Conservation (phyloP, 257 asterid genomes). For the Catharanthus roseus region DNA sequence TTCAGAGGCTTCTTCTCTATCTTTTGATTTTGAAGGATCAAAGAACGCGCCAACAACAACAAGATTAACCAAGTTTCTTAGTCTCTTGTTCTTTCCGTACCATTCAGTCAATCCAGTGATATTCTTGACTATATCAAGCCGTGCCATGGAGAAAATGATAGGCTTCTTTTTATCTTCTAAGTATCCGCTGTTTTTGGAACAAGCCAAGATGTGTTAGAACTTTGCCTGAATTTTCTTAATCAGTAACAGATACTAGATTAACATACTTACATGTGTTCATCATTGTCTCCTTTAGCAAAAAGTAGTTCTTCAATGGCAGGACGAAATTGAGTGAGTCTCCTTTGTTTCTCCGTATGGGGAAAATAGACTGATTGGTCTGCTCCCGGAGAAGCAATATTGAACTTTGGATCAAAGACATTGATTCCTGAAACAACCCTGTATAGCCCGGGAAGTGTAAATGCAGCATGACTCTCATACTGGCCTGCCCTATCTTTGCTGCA, state of each 20-base stretch:
- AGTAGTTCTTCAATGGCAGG: conserved; percentile 75
- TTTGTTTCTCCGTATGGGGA: conserved; percentile 61
- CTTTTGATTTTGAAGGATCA: conserved; percentile 74
- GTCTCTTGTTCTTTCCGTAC: conserved; percentile 83
- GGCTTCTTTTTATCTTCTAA: conserved; percentile 75
- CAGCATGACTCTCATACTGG: conserved; percentile 62
- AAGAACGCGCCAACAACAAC: conserved; percentile 85
- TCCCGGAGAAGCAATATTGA: conserved; percentile 87
- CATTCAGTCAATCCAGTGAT: conserved; percentile 77
- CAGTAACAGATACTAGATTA: not conserved
- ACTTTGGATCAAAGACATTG: conserved; percentile 81
- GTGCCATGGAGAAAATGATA: conserved; percentile 87
- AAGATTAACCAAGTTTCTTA: conserved; percentile 66
- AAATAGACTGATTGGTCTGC: conserved; percentile 83
- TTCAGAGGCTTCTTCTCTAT: conserved; percentile 86
- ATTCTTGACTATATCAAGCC: conserved; percentile 81
- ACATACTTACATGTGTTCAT: conserved; percentile 68
- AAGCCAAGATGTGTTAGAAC: not conserved
- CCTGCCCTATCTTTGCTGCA: conserved; percentile 89
- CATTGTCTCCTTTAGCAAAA: conserved; percentile 53
- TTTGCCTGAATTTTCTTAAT: not conserved
- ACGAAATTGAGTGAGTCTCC: conserved; percentile 47
- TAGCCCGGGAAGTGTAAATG: conserved; percentile 84
- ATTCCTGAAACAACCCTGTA: conserved; percentile 75
- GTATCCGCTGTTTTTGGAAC: conserved; percentile 47